Base-by-base conservation (phyloP, 2,329 filamentous ascomycete species). In the Bisporella sp. region DNA sequence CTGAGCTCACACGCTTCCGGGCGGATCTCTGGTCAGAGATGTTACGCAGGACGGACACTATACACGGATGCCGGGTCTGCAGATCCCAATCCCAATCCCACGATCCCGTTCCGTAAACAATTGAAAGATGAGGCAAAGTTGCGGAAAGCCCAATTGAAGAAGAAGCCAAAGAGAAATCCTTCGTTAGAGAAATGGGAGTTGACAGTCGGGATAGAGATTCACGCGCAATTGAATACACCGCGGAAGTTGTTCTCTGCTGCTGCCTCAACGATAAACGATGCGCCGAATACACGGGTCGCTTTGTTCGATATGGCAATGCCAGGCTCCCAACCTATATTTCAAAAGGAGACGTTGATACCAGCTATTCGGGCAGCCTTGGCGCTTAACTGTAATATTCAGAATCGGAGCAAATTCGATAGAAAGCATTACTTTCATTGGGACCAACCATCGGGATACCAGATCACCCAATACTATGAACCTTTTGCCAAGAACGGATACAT, bases 401-500 rank as follows among this genome's bases (percentile, higher is more conserved):
- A 70, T 1, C 76, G 80, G 59, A 96, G 90, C 67, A 81, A 81
- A 48, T 99, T 96, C 70, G 93, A 99, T 68, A 79, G 93, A 56
- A 99, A 99, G 68, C 93, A 99, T 69, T 99, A 99, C 70, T 97
- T 99, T 69, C 96, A 96, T 73, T 95, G 93, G 80, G 93, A 99
- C 68, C 93, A 99, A 68, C 93, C 93, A 1, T 80, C 89, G 0
- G 93, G 93, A 0, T 99, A 99, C 68, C 93, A 99, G 68, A 95
- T 99, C 56, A 99, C 93, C 1, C 93, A 99, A 65, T 97, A 92
- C 71, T 96, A 97, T 67, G 73, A 82, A 51, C 82, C 82, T 0
- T 81, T 85, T 58, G 82, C 82, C 1, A 81, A 75, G 53, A 75
- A 89, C 60, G 93, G 93, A 1, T 70, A 73, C 39, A 73, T 97